Percentiles rank a stretch among this genome's conserved stretches.
phyloP scores from a whole-genome alignment of 371 early-diverging fungal genomes.

The Mucor plumbeus region DNA sequence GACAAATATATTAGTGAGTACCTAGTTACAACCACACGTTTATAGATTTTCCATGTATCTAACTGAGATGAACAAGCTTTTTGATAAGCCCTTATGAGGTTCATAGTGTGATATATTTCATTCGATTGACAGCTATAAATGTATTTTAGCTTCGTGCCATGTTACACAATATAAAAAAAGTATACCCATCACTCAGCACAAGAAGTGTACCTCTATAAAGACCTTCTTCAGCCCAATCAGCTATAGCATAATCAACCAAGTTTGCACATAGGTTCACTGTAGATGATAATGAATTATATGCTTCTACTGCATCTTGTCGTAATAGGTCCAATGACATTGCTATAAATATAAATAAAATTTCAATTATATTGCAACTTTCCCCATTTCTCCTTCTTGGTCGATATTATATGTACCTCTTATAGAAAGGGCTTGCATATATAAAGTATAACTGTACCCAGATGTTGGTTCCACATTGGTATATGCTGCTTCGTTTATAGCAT shows the following conservation, averaged over 20 bases:
- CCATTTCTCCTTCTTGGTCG: background rate
- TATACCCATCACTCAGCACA: slow-evolving; percentile 59
- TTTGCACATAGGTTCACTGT: slow-evolving; percentile 39
- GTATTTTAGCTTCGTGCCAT: background rate
- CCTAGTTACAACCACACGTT: slow-evolving; percentile 49
- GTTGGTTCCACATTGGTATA: slow-evolving; percentile 15
- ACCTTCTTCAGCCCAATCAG: slow-evolving; percentile 73
- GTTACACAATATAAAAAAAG: slow-evolving; percentile 10
- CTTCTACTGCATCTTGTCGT: slow-evolving; percentile 44
- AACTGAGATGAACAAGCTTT: slow-evolving; percentile 47
- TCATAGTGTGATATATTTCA: slow-evolving; percentile 27
- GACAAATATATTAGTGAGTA: slow-evolving; percentile 37
- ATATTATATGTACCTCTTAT: slow-evolving; percentile 47
- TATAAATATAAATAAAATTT: slow-evolving; percentile 5
- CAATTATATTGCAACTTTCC: background rate
- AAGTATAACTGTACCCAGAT: slow-evolving; percentile 51
- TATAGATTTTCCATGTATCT: slow-evolving; percentile 44
- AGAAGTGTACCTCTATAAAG: slow-evolving; percentile 67
- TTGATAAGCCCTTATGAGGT: slow-evolving; percentile 58
- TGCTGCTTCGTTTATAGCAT: slow-evolving; percentile 20
- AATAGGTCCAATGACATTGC: slow-evolving; percentile 58
- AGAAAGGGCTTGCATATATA: slow-evolving; percentile 49
- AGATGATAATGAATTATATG: slow-evolving; percentile 48
- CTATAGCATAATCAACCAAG: slow-evolving; percentile 51
- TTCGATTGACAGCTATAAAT: background rate